Evolutionary conservation across 805 yeast genomes (phyloP).

Genomic region (Myxozyma lipomycoides): DNA sequence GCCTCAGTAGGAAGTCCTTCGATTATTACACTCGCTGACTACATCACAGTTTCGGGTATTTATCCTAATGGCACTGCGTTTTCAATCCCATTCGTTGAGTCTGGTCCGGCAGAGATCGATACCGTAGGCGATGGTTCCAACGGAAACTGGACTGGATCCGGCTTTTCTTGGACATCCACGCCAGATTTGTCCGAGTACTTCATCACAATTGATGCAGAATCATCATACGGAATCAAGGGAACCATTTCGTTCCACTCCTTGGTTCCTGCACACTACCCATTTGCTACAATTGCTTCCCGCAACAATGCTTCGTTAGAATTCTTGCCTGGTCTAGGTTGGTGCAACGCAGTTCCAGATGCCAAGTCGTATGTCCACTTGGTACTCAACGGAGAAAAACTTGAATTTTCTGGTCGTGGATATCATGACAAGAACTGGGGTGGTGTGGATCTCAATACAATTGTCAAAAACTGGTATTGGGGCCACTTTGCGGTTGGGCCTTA

Average conservation of each 20-base stretch:
- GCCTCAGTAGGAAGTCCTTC: constrained; percentile 4
- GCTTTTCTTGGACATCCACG: constrained; percentile 5
- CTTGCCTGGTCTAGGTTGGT: constrained; percentile 7
- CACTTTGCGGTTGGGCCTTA: constrained; percentile 8
- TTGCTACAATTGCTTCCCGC: neutral
- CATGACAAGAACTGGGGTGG: constrained; percentile 15
- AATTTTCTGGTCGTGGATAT: constrained; percentile 9
- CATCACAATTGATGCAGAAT: constrained; percentile 2
- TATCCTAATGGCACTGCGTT: constrained; percentile 8
- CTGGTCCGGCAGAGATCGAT: constrained; percentile 1
- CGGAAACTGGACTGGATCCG: constrained; percentile 9
- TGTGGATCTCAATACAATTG: neutral
- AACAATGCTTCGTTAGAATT: constrained; percentile 1
- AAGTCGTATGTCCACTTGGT: constrained; percentile 5
- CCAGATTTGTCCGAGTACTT: constrained; percentile 9
- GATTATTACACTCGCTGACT: neutral
- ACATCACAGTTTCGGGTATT: constrained; percentile 4
- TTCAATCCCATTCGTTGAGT: constrained; percentile 5
- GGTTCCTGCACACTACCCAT: constrained; percentile 11
- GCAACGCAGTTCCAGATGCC: constrained; percentile 12
- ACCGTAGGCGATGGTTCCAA: constrained; percentile 9
- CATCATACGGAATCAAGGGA: constrained; percentile 2
- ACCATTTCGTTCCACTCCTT: constrained; percentile 1
- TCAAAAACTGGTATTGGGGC: constrained; percentile 13
- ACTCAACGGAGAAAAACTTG: constrained; percentile 4